Evolutionary conservation across 768 basidiomycete species (phyloP).

Genomic region (Phylloporus arenicola): DNA sequence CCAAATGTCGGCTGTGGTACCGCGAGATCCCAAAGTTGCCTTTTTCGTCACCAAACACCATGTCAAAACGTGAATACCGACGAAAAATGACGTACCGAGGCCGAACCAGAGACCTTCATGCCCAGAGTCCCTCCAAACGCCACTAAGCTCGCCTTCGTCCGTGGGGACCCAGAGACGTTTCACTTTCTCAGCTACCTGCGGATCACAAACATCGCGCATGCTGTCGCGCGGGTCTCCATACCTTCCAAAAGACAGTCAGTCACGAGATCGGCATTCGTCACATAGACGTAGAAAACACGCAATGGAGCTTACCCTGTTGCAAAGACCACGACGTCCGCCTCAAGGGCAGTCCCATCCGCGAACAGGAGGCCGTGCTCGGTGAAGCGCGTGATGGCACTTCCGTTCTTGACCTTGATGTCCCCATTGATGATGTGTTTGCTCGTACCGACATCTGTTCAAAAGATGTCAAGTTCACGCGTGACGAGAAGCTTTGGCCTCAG

Average conservation of each 20-base stretch:
- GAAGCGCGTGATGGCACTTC: slow-evolving; percentile 29
- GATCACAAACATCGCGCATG: slow-evolving; percentile 41
- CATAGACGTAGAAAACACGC: background rate
- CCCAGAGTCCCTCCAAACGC: slow-evolving; percentile 31
- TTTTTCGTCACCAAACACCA: background rate
- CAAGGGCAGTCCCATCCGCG: slow-evolving; percentile 26
- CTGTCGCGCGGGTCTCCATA: slow-evolving; percentile 41
- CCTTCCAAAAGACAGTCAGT: slow-evolving; percentile 26
- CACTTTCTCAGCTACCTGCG: slow-evolving; percentile 41
- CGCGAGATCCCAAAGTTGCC: no score
- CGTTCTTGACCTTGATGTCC: slow-evolving; percentile 48
- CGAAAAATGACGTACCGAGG: slow-evolving; percentile 17
- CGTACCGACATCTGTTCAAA: slow-evolving; percentile 32
- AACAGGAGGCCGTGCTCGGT: slow-evolving; percentile 29
- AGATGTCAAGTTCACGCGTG: background rate
- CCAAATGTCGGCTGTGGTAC: slow-evolving; percentile 29
- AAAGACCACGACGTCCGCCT: slow-evolving; percentile 31
- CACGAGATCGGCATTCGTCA: no score
- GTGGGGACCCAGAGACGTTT: slow-evolving; percentile 57
- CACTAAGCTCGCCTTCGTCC: slow-evolving; percentile 54
- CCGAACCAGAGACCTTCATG: slow-evolving; percentile 34
- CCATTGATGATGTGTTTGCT: slow-evolving; percentile 42
- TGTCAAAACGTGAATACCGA: background rate
- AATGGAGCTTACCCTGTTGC: slow-evolving; percentile 23
- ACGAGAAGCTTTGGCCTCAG: no score